Conservation (phyloP, 179 eudicot species). For the Spinacia oleracea region DNA sequence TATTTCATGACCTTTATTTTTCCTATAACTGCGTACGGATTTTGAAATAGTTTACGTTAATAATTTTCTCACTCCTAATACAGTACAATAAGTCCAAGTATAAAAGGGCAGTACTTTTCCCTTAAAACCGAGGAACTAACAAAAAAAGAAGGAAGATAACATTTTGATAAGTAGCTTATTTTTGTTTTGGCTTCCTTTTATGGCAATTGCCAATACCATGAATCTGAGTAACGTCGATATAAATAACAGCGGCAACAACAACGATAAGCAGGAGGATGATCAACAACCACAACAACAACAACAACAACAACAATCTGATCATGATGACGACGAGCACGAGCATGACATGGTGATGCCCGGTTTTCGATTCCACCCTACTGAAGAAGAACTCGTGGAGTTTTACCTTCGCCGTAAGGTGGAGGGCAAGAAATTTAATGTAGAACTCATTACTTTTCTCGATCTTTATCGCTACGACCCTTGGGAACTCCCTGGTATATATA, state of each 20-base stretch:
- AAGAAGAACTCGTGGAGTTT: slow-evolving; percentile 90
- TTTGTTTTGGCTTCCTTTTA: slow-evolving; percentile 28
- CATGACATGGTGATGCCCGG: slow-evolving; percentile 96
- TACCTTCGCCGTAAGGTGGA: slow-evolving; percentile 99
- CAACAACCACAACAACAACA: slow-evolving; percentile 9
- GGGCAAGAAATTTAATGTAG: slow-evolving; percentile 93
- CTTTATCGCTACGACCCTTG: slow-evolving; percentile 97
- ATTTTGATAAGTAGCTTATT: background rate
- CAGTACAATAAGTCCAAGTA: slow-evolving; percentile 27
- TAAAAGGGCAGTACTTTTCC: slow-evolving; percentile 16
- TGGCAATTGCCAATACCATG: slow-evolving; percentile 52
- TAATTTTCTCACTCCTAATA: background rate
- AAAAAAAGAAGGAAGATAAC: background rate
- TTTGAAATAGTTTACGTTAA: background rate
- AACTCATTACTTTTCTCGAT: slow-evolving; percentile 90
- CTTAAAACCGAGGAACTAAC: slow-evolving; percentile 2
- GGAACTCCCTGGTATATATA: slow-evolving; percentile 86
- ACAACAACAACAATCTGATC: slow-evolving; percentile 14
- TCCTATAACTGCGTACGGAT: background rate
- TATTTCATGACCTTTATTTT: background rate
- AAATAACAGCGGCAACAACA: slow-evolving; percentile 19
- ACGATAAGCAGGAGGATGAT: slow-evolving; percentile 2
- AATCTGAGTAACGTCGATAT: slow-evolving; percentile 45
- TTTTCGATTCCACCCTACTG: slow-evolving; percentile 93
- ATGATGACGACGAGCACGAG: slow-evolving; percentile 59